A percentile compares a stretch with the other conserved stretches of the same genome.
phyloP scores from a whole-genome alignment of 139 green algal genomes.

The Chlorella sp. region DNA sequence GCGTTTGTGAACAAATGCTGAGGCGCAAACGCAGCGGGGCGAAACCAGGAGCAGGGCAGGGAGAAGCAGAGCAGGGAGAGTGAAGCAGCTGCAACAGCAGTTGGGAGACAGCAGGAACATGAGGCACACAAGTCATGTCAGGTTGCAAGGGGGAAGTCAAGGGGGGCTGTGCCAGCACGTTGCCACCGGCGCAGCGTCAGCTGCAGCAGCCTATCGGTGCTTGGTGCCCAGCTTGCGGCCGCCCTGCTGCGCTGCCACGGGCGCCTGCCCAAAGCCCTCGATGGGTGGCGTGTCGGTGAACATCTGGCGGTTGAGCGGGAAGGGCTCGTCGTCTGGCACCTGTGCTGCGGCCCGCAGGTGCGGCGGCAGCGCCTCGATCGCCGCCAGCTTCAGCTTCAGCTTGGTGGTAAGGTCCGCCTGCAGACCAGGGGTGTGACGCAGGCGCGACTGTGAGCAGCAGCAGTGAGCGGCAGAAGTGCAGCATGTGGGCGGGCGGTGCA shows the following conservation, averaged over 20 bases:
- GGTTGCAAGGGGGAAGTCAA: not conserved
- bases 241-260: slow-evolving; percentile 2
- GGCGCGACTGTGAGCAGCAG: too few relatives aligned
- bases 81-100: not conserved
- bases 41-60: not conserved
- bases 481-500: too few relatives aligned
- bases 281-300: slow-evolving; percentile 54
- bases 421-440: too few relatives aligned
- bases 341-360: slow-evolving; percentile 40
- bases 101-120: not conserved
- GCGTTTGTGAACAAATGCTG: too few relatives aligned
- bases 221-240: slow-evolving; percentile 34
- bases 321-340: slow-evolving; percentile 37
- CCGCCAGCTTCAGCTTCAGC: slow-evolving; percentile 53
- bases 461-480: too few relatives aligned
- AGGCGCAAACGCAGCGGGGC: not conserved
- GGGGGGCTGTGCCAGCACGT: not conserved
- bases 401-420: slow-evolving; percentile 49
- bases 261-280: slow-evolving; percentile 15
- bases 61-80: not conserved
- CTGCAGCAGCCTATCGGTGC: slow-evolving; percentile 4
- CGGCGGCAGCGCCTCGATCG: slow-evolving; percentile 51
- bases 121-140: not conserved
- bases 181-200: too few relatives aligned
- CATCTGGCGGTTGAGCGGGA: slow-evolving; percentile 49